phyloP scores from a whole-genome alignment of 805 yeast genomes.

The Suhomyces vadensis region DNA sequence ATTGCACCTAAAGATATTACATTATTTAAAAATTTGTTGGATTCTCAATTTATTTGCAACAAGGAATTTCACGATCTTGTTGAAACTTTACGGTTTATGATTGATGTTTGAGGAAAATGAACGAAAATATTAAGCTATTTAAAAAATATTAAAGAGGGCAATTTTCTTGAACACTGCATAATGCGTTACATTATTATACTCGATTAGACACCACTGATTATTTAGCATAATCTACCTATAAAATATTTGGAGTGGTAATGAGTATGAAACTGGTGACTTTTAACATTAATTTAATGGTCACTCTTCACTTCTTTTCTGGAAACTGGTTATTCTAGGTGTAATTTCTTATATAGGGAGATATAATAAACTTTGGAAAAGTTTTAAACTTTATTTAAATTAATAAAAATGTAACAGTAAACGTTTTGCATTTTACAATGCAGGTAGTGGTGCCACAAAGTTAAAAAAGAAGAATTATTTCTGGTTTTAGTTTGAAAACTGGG shows the following conservation, averaged over 20 bases:
- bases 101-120: neutral
- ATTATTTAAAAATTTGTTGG: constrained; percentile 7
- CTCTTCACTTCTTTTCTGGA: neutral
- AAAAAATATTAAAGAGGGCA: too few relatives aligned
- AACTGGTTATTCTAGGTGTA: constrained; percentile 1
- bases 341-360: neutral
- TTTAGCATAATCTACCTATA: too few relatives aligned
- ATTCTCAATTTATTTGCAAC: constrained; percentile 9
- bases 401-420: too few relatives aligned
- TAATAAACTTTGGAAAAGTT: neutral
- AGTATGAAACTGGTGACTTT: too few relatives aligned
- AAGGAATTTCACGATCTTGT: constrained; percentile 9
- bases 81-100: neutral
- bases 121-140: too few relatives aligned
- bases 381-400: neutral
- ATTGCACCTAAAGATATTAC: constrained; percentile 7
- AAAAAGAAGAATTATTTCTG: neutral
- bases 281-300: neutral
- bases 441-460: neutral
- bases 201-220: too few relatives aligned
- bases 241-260: too few relatives aligned
- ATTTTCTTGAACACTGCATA: too few relatives aligned
- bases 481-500: neutral
- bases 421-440: too few relatives aligned
- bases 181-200: too few relatives aligned